Conservation (phyloP, 2,329 filamentous ascomycete species). For the Verticillium klebahnii region DNA sequence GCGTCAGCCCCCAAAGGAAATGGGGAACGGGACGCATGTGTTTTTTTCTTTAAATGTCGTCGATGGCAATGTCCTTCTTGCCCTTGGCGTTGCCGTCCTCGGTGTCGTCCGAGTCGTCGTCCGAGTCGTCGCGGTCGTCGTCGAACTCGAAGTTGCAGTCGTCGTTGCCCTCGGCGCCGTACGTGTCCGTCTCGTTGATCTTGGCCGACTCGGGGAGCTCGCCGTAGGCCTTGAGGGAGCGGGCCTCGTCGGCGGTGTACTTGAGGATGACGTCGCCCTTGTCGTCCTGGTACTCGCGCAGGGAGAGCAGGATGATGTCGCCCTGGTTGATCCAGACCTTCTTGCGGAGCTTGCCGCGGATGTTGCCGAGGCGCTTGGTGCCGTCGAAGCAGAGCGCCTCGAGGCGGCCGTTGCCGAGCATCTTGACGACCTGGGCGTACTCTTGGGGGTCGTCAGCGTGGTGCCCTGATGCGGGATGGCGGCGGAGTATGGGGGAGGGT, state of each 20-base stretch:
- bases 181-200: conserved; percentile 99
- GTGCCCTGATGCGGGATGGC: not conserved
- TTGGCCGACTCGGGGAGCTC: conserved; percentile 96
- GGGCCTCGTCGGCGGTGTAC: conserved; percentile 93
- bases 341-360: conserved; percentile 93
- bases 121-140: conserved; percentile 71
- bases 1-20: not conserved
- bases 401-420: conserved; percentile 92
- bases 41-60: conserved; percentile 70
- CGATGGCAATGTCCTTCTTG: conserved; percentile 83
- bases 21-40: conserved; percentile 1
- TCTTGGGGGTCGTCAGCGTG: conserved; percentile 38
- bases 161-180: conserved; percentile 85
- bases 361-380: conserved; percentile 65
- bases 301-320: conserved; percentile 83
- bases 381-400: conserved; percentile 95
- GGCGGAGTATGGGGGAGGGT: too few species aligned
- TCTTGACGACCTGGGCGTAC: conserved; percentile 92
- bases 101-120: conserved; percentile 48
- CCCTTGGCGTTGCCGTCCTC: conserved; percentile 50
- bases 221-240: conserved; percentile 92
- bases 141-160: conserved; percentile 99
- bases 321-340: conserved; percentile 99
- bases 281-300: conserved; percentile 90
- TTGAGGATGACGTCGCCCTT: conserved; percentile 97